These are phyloP conservation scores for Lentinula sp. DNA, from an alignment of 768 basidiomycete genomes.

Conservation along the genomic window DNA sequence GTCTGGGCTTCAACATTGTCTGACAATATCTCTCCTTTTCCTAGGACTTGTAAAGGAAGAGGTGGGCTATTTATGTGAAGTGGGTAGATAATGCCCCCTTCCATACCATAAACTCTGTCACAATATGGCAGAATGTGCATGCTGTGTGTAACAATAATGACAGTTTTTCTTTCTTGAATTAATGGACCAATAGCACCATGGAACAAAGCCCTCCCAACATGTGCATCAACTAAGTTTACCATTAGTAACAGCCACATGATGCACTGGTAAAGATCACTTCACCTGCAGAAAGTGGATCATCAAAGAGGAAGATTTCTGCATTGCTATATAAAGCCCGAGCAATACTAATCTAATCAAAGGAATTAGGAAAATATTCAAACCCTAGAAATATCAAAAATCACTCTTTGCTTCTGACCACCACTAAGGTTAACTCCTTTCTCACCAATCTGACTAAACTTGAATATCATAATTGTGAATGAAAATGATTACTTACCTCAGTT, in stretches of 20 bases:
- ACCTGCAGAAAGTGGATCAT: constrained; percentile 65
- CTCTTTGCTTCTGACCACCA: constrained; percentile 64
- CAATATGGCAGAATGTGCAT: constrained; percentile 47
- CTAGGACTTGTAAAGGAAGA: neutral
- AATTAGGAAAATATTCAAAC: too few relatives aligned
- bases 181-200: constrained; percentile 55
- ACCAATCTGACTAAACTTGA: constrained; percentile 41
- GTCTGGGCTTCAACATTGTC: constrained; percentile 30
- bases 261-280: neutral
- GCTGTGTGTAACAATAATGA: constrained; percentile 51
- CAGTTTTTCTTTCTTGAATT: constrained; percentile 38
- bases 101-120: constrained; percentile 43
- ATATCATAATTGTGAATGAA: neutral
- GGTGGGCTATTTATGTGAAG: constrained; percentile 10
- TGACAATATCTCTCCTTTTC: constrained; percentile 7
- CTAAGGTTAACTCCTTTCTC: constrained; percentile 65
- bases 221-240: constrained; percentile 55
- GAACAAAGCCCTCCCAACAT: constrained; percentile 68
- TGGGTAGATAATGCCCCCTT: constrained; percentile 41
- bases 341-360: constrained; percentile 49
- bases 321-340: constrained; percentile 63
- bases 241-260: neutral
- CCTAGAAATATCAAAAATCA: constrained; percentile 13
- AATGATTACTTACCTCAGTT: constrained; percentile 46
- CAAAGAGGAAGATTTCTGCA: constrained; percentile 58